A percentile compares a stretch with the other conserved stretches of the same genome.
Evolutionary conservation across 2,329 filamentous ascomycete species (phyloP).

Genomic region (Xylariaceae sp.): DNA sequence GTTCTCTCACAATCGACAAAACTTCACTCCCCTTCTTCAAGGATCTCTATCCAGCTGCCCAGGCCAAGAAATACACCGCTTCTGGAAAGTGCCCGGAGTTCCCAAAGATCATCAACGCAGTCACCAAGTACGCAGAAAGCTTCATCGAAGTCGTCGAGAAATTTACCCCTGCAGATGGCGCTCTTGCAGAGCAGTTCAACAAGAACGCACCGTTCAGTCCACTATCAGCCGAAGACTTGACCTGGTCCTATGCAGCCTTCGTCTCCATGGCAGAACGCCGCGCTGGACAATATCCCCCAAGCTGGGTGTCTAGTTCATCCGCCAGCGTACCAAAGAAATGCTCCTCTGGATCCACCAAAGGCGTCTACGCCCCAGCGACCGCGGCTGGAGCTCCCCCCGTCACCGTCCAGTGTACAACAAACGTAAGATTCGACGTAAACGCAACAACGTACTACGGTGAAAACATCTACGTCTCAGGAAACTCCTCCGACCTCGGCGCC

Average conservation of each 20-base stretch:
- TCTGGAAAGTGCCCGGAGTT: constrained; percentile 34
- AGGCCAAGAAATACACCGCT: constrained; percentile 46
- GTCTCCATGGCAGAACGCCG: constrained; percentile 44
- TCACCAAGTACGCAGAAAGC: constrained; percentile 53
- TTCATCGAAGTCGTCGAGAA: constrained; percentile 47
- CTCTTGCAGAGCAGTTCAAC: constrained; percentile 49
- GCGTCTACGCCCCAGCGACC: constrained; percentile 34
- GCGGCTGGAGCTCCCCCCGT: constrained; percentile 36
- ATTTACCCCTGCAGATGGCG: constrained; percentile 48
- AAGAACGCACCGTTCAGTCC: constrained; percentile 36
- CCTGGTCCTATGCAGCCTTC: constrained; percentile 70
- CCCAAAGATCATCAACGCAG: constrained; percentile 42
- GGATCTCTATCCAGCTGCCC: constrained; percentile 47
- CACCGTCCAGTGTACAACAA: constrained; percentile 31
- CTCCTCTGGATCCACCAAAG: constrained; percentile 22
- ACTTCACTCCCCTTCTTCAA: constrained; percentile 56
- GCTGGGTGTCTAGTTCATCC: constrained; percentile 22
- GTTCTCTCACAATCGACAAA: constrained; percentile 46
- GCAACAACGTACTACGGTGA: constrained; percentile 47
- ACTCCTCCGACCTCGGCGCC: constrained; percentile 39
- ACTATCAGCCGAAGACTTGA: constrained; percentile 52
- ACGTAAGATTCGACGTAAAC: constrained; percentile 45
- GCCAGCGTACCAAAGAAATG: constrained; percentile 30
- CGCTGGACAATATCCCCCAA: constrained; percentile 31
- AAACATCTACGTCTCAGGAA: constrained; percentile 45